Evolutionary conservation across 306 rosid genomes (phyloP).

Genomic region (Clitoria ternatea): DNA sequence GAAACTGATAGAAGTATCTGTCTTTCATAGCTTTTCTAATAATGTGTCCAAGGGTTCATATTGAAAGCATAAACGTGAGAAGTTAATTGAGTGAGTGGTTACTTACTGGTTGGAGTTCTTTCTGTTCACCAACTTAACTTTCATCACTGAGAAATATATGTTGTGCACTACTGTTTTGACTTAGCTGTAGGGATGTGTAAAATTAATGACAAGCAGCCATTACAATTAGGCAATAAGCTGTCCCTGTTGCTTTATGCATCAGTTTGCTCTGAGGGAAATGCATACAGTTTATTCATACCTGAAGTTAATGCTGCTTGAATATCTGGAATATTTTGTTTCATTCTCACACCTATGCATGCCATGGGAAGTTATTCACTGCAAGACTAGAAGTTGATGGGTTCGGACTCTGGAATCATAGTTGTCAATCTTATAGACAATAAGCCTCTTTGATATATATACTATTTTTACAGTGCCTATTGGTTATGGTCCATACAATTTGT

Average conservation of each 20-base stretch:
- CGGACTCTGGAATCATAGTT: not conserved
- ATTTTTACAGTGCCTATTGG: not conserved
- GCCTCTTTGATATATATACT: not conserved
- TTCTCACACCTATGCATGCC: not conserved
- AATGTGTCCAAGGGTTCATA: not conserved
- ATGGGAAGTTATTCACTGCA: not conserved
- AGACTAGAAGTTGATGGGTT: not conserved
- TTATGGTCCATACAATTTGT: not conserved
- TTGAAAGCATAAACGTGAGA: slow-evolving; percentile 3
- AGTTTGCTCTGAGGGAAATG: not conserved
- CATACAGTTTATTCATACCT: not conserved
- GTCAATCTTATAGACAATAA: not conserved
- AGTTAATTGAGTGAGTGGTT: slow-evolving; percentile 6
- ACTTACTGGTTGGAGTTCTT: not conserved
- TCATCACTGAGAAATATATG: not conserved
- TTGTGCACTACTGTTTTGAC: not conserved
- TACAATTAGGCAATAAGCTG: not conserved
- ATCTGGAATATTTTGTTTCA: not conserved
- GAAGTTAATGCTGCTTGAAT: not conserved
- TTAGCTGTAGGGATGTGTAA: not conserved
- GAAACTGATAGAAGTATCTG: too few species aligned
- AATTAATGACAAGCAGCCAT: not conserved
- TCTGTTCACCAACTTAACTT: not conserved
- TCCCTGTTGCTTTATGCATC: not conserved
- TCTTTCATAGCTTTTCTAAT: too few species aligned